These are phyloP conservation scores for Yamadazyma buinensis DNA, from an alignment of 1,139 yeast species.

Conservation along the genomic window DNA sequence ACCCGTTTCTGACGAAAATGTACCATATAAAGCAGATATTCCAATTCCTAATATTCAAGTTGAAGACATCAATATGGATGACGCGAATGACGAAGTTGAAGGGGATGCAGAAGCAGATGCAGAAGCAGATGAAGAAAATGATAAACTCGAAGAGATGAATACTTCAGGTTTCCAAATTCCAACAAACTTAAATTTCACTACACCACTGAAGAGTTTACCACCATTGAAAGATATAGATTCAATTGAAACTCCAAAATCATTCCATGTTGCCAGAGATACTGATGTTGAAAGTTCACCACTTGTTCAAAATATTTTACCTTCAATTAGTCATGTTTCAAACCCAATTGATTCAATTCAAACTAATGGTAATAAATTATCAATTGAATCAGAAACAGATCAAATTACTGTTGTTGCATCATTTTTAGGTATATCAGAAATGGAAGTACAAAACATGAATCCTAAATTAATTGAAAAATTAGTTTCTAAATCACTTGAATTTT, in stretches of 20 bases:
- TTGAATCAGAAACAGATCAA: conserved; percentile 3
- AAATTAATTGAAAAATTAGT: conserved; percentile 32
- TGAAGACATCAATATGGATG: neutral
- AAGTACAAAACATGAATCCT: conserved; percentile 18
- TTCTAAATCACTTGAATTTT: conserved; percentile 43
- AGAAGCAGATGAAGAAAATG: conserved; percentile 5
- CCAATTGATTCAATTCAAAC: conserved; percentile 1
- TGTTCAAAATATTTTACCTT: conserved; percentile 10
- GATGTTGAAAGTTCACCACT: conserved; percentile 22
- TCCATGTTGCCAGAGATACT: conserved; percentile 37
- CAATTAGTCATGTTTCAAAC: neutral
- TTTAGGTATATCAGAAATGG: conserved; percentile 27
- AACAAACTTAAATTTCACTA: conserved; percentile 22
- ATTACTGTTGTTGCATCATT: conserved; percentile 23
- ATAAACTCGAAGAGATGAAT: conserved; percentile 9
- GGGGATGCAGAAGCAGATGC: neutral
- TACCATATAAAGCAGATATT: neutral
- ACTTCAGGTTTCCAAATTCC: conserved; percentile 7
- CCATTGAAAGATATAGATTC: conserved; percentile 43
- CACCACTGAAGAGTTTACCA: conserved; percentile 43
- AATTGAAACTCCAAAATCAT: conserved; percentile 41
- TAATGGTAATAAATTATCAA: neutral
- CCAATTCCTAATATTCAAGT: neutral
- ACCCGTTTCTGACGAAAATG: neutral
- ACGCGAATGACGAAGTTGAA: neutral